Percentiles rank a stretch among this genome's conserved stretches.
Evolutionary conservation across 805 yeast genomes (phyloP).

Genomic region (Sugiyamaella floridensis): DNA sequence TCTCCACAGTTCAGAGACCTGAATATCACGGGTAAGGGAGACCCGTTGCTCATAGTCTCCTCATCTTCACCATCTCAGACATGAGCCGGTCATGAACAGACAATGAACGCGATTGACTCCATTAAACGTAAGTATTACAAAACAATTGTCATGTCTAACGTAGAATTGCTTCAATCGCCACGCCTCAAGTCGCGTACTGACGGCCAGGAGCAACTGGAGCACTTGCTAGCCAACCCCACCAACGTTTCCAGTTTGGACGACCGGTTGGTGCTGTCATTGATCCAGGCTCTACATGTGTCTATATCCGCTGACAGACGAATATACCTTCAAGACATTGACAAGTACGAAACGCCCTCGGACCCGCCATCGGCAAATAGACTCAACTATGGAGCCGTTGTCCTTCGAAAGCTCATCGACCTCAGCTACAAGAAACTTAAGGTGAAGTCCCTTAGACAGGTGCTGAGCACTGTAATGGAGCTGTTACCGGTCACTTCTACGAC

Average conservation of each 20-base stretch:
- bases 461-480: slow-evolving; percentile 4
- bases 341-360: neutral
- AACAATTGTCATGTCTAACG: neutral
- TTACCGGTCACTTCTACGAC: neutral
- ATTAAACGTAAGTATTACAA: neutral
- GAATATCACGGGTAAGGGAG: neutral
- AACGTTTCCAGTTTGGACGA: neutral
- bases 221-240: slow-evolving; percentile 1
- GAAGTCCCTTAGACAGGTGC: neutral
- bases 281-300: neutral
- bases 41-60: neutral
- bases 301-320: neutral
- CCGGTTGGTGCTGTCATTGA: neutral
- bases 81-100: neutral
- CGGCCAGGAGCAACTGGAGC: slow-evolving; percentile 5
- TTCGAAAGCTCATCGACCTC: slow-evolving; percentile 1
- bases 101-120: neutral
- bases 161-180: slow-evolving; percentile 5
- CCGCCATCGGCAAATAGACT: neutral
- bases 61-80: no score
- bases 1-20: neutral
- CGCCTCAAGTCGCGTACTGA: neutral
- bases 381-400: neutral
- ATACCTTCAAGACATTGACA: neutral
- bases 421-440: slow-evolving; percentile 1